These are phyloP conservation scores for Tricladium varicosporioides DNA, from an alignment of 2,329 filamentous ascomycete species.

Conservation along the genomic window DNA sequence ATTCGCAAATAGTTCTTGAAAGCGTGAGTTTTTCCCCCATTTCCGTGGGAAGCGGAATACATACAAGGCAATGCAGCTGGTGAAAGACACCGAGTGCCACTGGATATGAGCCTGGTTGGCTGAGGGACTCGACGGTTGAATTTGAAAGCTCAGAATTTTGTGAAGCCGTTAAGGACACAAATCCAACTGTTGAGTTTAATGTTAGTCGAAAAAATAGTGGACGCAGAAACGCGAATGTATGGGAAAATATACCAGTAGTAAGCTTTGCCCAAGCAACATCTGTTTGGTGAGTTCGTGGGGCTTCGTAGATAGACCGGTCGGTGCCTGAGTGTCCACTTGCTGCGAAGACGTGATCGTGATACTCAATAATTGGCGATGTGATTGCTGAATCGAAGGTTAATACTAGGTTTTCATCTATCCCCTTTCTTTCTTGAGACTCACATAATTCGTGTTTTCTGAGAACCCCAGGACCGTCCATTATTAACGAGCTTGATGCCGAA, in stretches of 20 bases:
- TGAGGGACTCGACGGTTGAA: neutral
- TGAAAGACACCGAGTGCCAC: neutral
- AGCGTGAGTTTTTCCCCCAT: neutral
- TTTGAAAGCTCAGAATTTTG: neutral
- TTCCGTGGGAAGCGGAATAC: neutral
- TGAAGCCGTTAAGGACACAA: neutral
- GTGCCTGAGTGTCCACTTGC: neutral
- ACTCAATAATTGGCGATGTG: neutral
- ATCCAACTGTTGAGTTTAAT: neutral
- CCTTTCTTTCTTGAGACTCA: neutral
- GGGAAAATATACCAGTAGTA: neutral
- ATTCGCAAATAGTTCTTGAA: neutral
- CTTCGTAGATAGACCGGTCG: neutral
- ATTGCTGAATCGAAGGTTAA: neutral
- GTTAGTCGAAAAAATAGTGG: neutral
- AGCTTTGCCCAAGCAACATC: neutral
- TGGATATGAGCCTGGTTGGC: neutral
- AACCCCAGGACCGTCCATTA: neutral
- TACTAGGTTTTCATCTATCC: neutral
- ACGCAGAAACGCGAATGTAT: neutral
- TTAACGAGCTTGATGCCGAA: neutral
- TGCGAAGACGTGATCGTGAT: neutral
- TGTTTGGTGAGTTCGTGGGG: neutral
- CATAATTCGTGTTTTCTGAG: neutral
- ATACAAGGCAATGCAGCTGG: neutral